Evolutionary conservation across 345 rosid genomes (phyloP).

Genomic region (Gossypium longicalyx): DNA sequence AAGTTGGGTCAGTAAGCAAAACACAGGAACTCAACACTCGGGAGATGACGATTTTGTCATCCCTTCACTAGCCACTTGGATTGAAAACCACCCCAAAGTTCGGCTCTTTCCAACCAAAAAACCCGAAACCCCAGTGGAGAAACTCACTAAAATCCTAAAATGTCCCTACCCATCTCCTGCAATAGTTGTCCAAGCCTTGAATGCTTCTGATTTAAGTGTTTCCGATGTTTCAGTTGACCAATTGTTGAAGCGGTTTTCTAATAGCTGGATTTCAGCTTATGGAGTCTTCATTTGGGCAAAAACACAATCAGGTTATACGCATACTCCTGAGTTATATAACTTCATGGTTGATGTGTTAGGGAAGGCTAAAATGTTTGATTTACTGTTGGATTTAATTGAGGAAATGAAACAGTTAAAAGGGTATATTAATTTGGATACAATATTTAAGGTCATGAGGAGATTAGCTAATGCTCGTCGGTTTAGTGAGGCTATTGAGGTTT

Average conservation of each 20-base stretch:
- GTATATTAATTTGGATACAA: conserved; percentile 46
- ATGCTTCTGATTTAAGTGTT: conserved; percentile 30
- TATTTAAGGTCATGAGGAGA: conserved; percentile 66
- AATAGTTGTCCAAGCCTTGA: conserved; percentile 37
- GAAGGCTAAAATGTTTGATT: conserved; percentile 45
- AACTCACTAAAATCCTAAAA: conserved; percentile 43
- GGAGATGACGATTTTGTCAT: conserved; percentile 63
- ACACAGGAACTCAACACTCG: conserved; percentile 24
- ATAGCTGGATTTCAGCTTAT: conserved; percentile 53
- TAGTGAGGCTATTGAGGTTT: conserved; percentile 54
- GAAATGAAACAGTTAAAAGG: conserved; percentile 48
- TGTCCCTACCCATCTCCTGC: conserved; percentile 31
- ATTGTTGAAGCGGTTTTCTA: conserved; percentile 56
- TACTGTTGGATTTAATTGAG: conserved; percentile 58
- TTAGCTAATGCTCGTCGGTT: conserved; percentile 53
- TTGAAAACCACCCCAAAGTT: conserved; percentile 27
- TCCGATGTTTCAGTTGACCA: conserved; percentile 43
- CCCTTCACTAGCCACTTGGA: conserved; percentile 69
- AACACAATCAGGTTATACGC: conserved; percentile 54
- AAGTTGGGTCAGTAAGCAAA: conserved; percentile 48
- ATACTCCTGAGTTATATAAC: conserved; percentile 41
- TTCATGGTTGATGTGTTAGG: conserved; percentile 69
- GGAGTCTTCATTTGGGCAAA: conserved; percentile 84
- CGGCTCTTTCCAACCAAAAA: conserved; percentile 15
- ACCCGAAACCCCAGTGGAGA: conserved; percentile 37